These are phyloP conservation scores for Paraglomus brasilianum DNA, from an alignment of 192 early-diverging fungal genomes.

Conservation along the genomic window DNA sequence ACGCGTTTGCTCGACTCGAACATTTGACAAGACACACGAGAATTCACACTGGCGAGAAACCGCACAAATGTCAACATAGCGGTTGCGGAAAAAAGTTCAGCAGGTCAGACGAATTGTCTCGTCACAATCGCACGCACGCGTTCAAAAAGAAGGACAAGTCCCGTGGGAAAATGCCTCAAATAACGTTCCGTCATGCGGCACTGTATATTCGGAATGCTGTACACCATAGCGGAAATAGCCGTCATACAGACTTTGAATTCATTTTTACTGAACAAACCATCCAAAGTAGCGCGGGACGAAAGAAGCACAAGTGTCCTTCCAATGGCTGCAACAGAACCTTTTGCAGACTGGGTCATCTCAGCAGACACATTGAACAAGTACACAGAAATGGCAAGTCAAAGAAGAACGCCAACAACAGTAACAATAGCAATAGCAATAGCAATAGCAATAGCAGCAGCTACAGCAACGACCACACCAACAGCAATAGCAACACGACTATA, in stretches of 20 bases:
- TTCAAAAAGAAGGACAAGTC: slow-evolving; percentile 5
- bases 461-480: too few relatives aligned
- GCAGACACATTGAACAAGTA: too few relatives aligned
- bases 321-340: too few relatives aligned
- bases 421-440: too few relatives aligned
- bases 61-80: slow-evolving; percentile 62
- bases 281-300: neutral
- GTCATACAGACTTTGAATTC: neutral
- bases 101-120: slow-evolving; percentile 69
- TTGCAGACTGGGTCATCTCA: too few relatives aligned
- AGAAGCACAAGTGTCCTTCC: too few relatives aligned
- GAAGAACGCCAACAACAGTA: too few relatives aligned
- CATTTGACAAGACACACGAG: slow-evolving; percentile 51
- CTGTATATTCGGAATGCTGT: neutral
- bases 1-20: slow-evolving; percentile 6
- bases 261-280: slow-evolving; percentile 9
- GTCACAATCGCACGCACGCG: slow-evolving; percentile 60
- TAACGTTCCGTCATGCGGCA: neutral
- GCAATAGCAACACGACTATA: too few relatives aligned
- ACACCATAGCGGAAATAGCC: neutral
- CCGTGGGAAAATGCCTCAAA: neutral
- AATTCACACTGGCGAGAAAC: slow-evolving; percentile 76
- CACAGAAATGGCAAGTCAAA: too few relatives aligned
- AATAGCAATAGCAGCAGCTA: too few relatives aligned
- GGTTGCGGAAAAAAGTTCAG: slow-evolving; percentile 75